Evolutionary conservation across 2,329 filamentous ascomycete species (phyloP), one percentile per base, ranked within the genome.

Genomic region (Cryphonectria japonica): DNA sequence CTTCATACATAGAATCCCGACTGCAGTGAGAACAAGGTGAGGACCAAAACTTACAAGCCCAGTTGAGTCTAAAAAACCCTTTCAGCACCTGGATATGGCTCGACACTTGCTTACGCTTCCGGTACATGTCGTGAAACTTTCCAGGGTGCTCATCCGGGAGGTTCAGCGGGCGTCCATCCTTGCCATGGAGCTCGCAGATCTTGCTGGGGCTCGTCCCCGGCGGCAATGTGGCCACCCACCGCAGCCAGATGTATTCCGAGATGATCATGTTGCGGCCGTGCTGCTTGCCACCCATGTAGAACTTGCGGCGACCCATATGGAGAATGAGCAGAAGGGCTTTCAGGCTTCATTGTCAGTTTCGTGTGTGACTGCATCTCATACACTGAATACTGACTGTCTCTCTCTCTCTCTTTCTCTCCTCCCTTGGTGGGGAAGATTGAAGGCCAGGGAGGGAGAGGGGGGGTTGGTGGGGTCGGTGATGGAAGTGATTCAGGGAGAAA

Each of bases 11-110:
- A 6, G 5, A 32, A n/a, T 34, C 7, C 26, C 4, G 57, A 60
- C 5, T 11, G 8, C 9, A 29, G 16, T 29, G 13, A 22, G 14
- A 57, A 57, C 9, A 16, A 3, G 39, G 14, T 16, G 41, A 37
- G 29, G 29, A 19, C 54, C 7, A 1, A 39, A 37, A 83, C 89
- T 85, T 82, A 91, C 89, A 91, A 78, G 87, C 89, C 60, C 87
- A 85, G 73, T 91, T 83, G 69, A 87, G 85, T 69, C 85, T 84
- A 74, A 92, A 88, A 78, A 91, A 91, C 67, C 87, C 88, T 81
- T 92, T 92, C 69, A 92, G 81, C 19, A 92, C 90, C 77, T 92
- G 90, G 76, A 92, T 92, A 76, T 92, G 90, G 77, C 89, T 92
- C 2, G 89, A 92, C 6, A 92, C 88, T 76, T 91, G 89, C 78